These are phyloP conservation scores for Xanthoparmelia taractica DNA, from an alignment of 495 filamentous ascomycete genomes.

Conservation along the genomic window DNA sequence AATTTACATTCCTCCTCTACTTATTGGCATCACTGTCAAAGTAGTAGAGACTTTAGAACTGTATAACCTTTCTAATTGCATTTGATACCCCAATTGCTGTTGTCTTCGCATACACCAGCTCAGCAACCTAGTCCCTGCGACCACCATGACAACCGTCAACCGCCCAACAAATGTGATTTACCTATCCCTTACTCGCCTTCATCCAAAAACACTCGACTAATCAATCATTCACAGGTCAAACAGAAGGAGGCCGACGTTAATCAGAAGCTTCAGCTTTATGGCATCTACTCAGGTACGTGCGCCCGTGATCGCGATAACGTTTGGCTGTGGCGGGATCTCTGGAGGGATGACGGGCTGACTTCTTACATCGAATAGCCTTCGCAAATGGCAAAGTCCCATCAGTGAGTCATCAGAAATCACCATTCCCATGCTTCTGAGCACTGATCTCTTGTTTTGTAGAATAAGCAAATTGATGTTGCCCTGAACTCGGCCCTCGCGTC, in stretches of 20 bases:
- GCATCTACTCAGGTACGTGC: conserved; percentile 65
- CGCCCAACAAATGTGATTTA: conserved; percentile 21
- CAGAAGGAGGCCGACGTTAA: conserved; percentile 68
- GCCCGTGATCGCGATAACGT: background rate
- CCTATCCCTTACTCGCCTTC: background rate
- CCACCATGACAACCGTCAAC: conserved; percentile 16
- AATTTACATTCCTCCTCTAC: conserved; percentile 10
- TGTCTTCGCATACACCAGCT: conserved; percentile 5
- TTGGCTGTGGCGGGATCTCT: background rate
- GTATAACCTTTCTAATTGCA: conserved; percentile 7
- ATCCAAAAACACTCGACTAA: background rate
- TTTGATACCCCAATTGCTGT: conserved; percentile 18
- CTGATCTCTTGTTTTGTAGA: conserved; percentile 35
- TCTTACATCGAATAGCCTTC: conserved; percentile 53
- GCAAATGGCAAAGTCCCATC: conserved; percentile 85
- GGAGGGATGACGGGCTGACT: conserved; percentile 3
- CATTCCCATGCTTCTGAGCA: background rate
- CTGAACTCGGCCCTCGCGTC: conserved; percentile 74
- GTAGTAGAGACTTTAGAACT: too few relatives aligned
- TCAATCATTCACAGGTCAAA: conserved; percentile 33
- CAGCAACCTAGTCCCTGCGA: background rate
- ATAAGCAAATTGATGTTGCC: conserved; percentile 92
- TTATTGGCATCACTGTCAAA: conserved; percentile 8
- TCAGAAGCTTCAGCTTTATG: conserved; percentile 88
- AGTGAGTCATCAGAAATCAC: conserved; percentile 43